Evolutionary conservation across 169 alveolate genomes (phyloP), one percentile per base, ranked within the genome.

Genomic region (Plasmodium relictum): DNA sequence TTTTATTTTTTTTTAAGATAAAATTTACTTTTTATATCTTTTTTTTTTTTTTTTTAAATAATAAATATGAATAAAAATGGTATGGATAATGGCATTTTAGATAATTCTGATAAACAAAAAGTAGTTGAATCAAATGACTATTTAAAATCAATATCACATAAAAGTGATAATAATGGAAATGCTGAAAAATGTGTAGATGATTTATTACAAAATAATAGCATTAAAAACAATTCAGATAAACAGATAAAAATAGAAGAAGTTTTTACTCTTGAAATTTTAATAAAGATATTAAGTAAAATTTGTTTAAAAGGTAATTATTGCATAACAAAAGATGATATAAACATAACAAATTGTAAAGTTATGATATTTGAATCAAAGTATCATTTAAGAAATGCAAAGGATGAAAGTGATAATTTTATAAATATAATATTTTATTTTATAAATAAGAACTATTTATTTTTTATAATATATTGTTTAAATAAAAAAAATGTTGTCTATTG

Each of bases 391-490:
- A 56, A 83, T 56, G 22, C 4, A 41, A 83, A 41, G 18, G 59
- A 69, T 31, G 86, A 26, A 56, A 72, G 52, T 10, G 91, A 83
- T 12, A 73, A 83, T n/a, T 66, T 70, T 24, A 70, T 70, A 6
- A 83, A 83, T 50, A 83, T 83, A 71, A 12, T 83, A 18, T 83
- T 83, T 48, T 83, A 83, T 69, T 83, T 83, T 56, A 48, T 50
- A 42, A 83, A 83, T 72, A 83, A 83, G n/a, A 83, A 83, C 68
- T 83, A 83, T 62, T 20, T 83, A 56, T 68, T 69, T 61, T 83
- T 83, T 56, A 31, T 83, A 10, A 72, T 83, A 69, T 66, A 83
- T 50, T 83, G 85, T 69, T 61, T 83, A 73, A 83, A 83, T 44
- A 66, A 70, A 73, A 83, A 83, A 14, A 83, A 83, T n/a, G 56